These are phyloP conservation scores for Trichoderma semiorbis DNA, from an alignment of 2,329 filamentous ascomycete species.

Conservation along the genomic window DNA sequence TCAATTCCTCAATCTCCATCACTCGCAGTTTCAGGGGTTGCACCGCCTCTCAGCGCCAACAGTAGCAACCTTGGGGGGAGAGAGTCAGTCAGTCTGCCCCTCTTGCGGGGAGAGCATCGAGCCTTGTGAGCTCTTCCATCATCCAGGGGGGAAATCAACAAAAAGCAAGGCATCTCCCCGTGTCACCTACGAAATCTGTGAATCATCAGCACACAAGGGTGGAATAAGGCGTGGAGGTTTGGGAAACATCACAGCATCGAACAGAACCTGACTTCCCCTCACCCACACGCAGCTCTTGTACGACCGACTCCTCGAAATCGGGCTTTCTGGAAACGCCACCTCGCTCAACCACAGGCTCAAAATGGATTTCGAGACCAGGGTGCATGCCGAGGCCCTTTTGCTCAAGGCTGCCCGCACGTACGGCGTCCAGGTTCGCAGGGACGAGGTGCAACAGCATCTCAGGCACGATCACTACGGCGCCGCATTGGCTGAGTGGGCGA, in stretches of 20 bases:
- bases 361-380: conserved; percentile 30
- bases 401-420: conserved; percentile 33
- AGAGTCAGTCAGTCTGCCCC: no score
- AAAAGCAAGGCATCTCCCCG: not conserved
- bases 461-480: conserved; percentile 34
- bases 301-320: conserved; percentile 19
- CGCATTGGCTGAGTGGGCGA: conserved; percentile 46
- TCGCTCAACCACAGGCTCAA: conserved; percentile 32
- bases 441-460: conserved; percentile 39
- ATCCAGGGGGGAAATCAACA: not conserved
- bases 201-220: not conserved
- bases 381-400: conserved; percentile 33
- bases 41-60: not conserved
- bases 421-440: conserved; percentile 31
- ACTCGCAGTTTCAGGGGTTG: not conserved
- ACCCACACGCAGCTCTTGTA: conserved; percentile 20
- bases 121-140: not conserved
- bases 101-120: not conserved
- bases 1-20: not conserved
- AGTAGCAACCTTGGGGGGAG: not conserved
- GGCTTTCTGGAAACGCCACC: conserved; percentile 24
- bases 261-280: not conserved
- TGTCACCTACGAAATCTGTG: not conserved
- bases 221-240: not conserved
- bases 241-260: not conserved